phyloP scores from a whole-genome alignment of 331 rosid species.

The Erythrophleum ivorense region DNA sequence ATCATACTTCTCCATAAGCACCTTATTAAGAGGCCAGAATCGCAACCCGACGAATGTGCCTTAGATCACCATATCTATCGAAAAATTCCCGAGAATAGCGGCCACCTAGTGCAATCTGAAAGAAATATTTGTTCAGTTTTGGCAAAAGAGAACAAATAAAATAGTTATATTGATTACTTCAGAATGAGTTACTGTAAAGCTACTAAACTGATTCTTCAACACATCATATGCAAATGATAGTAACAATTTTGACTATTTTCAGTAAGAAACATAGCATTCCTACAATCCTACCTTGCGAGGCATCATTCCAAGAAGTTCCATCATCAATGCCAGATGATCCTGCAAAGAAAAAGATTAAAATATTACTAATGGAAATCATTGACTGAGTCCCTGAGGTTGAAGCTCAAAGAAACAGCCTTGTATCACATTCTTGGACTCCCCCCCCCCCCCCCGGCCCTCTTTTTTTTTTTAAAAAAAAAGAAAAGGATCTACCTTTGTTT shows the following conservation, averaged over 20 bases:
- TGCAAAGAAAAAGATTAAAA: conserved; percentile 40
- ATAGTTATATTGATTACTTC: not conserved
- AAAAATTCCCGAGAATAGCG: conserved; percentile 83
- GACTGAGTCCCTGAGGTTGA: conserved; percentile 16
- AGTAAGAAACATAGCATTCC: not conserved
- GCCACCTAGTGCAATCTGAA: conserved; percentile 80
- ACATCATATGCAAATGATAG: conserved; percentile 18
- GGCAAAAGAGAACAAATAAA: conserved; percentile 3
- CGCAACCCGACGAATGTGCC: conserved; percentile 77
- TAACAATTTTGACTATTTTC: conserved; percentile 7
- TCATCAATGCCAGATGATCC: conserved; percentile 93
- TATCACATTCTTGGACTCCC: not conserved
- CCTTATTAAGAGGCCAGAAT: conserved; percentile 82
- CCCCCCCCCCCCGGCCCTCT: not conserved
- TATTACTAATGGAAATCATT: conserved; percentile 5
- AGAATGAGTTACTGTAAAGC: not conserved
- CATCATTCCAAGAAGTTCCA: conserved; percentile 91
- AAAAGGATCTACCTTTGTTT: not conserved
- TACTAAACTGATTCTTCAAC: conserved; percentile 1
- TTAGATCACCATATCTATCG: conserved; percentile 76
- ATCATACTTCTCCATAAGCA: conserved; percentile 72
- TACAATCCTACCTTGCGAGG: conserved; percentile 71
- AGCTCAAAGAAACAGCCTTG: conserved; percentile 15
- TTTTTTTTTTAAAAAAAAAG: not conserved
- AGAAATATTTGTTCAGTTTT: conserved; percentile 13